Base-by-base conservation (phyloP, 2,329 filamentous ascomycete species). In the Arthrobotrys iridis region DNA sequence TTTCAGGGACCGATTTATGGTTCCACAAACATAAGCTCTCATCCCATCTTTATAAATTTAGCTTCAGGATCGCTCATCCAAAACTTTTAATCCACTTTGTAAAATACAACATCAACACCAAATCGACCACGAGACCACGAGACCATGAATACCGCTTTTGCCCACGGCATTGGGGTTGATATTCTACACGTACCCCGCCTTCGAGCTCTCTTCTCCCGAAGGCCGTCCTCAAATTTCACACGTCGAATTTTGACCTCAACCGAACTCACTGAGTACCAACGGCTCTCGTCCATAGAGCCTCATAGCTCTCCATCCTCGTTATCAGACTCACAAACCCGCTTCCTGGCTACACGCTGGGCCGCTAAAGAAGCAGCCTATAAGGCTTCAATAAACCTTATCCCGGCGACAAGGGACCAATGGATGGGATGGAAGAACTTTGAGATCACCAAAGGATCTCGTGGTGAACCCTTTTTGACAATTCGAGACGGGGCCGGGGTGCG, bases 341-440 rank as follows among this genome's bases (percentile, higher is more conserved):
- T 77, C 63, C 63, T 80, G 3, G 79, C 77, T 13, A 77, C 77
- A 13, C 71, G 78, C 18, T 80, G 78, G 78, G 78, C 79, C 1
- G 78, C 78, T 15, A 80, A 80, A 50, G 79, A 80, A 58, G 79
- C 79, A 3, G 77, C 78, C 13, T 79, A 78, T 43, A 80, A 80
- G 43, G 79, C 79, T 10, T 75, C 72, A 2, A 67, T 30, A 58
- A 5, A 50, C 46, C 24, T 76, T 66, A 37, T 73, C 46, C 7
- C 48, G 77, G 64, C 62, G 74, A 59, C 77, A 67, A 26, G 64
- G 62, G 55, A 77, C 18, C 43, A 40, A 62, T 57, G 65, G 63
- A 58, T 76, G 77, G 77, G 77, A 8, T 77, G 77, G 62, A 78
- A 78, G 58, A 78, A 77, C 48, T 65, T 79, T 26, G 66, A 66